Evolutionary conservation across 2,329 filamentous ascomycete species (phyloP).

Genomic region (Colletotrichum simmondsii): DNA sequence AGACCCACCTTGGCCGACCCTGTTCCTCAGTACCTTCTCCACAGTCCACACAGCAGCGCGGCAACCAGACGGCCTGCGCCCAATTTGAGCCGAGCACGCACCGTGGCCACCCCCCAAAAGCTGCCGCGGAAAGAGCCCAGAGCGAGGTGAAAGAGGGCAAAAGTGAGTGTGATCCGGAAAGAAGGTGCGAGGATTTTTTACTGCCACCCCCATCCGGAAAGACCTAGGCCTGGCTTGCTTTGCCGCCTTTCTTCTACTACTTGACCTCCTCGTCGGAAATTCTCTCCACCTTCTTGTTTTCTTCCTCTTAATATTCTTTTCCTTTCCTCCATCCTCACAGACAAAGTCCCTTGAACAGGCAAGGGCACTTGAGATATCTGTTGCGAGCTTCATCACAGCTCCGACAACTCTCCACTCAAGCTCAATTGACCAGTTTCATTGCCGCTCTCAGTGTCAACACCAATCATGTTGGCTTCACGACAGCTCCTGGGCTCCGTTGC

Average conservation of each 20-base stretch:
- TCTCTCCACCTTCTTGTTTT: constrained; percentile 39
- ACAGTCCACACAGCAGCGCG: constrained; percentile 26
- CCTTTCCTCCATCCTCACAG: constrained; percentile 37
- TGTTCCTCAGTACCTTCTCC: constrained; percentile 16
- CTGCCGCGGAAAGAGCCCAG: neutral
- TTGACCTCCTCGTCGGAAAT: constrained; percentile 38
- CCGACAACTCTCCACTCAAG: constrained; percentile 30
- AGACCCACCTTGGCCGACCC: constrained; percentile 28
- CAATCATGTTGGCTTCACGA: constrained; percentile 77
- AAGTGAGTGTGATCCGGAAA: neutral
- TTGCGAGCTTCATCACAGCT: constrained; percentile 25
- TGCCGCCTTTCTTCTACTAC: constrained; percentile 29
- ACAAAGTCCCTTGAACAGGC: constrained; percentile 21
- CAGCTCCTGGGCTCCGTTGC: constrained; percentile 74
- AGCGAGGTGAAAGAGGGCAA: constrained; percentile 5
- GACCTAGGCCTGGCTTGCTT: neutral
- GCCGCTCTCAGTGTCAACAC: constrained; percentile 42
- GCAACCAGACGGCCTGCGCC: constrained; percentile 20
- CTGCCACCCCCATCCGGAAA: constrained; percentile 28
- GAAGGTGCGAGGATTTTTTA: constrained; percentile 16
- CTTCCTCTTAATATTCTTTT: constrained; percentile 38
- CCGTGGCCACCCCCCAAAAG: neutral
- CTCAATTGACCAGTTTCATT: constrained; percentile 44
- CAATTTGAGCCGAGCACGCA: constrained; percentile 27
- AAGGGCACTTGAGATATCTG: constrained; percentile 29